Evolutionary conservation across 768 basidiomycete genomes (phyloP).

Genomic region (Lyophyllum atratum): DNA sequence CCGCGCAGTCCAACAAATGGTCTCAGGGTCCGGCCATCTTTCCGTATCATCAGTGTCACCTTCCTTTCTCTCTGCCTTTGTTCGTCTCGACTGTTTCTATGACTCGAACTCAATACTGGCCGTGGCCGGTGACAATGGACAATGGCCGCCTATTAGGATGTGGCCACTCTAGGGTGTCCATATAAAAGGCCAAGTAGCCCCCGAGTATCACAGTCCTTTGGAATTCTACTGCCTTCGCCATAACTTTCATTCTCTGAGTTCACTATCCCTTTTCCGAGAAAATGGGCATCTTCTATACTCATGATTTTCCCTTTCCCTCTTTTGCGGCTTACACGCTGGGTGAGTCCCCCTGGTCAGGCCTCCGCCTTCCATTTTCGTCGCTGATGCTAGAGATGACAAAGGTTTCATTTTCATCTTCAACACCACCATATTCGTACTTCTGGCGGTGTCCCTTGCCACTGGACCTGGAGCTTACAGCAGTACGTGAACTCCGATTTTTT

Average conservation of each 20-base stretch:
- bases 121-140: neutral
- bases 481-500: neutral
- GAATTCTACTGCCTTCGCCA: neutral
- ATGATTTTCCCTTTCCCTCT: slow-evolving; percentile 13
- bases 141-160: neutral
- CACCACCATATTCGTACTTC: slow-evolving; percentile 7
- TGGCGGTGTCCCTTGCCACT: slow-evolving; percentile 11
- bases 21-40: too few relatives aligned
- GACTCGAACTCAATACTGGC: too few relatives aligned
- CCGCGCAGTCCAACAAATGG: too few relatives aligned
- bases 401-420: slow-evolving; percentile 10
- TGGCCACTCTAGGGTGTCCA: neutral
- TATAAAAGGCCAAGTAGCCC: neutral
- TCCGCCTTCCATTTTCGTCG: too few relatives aligned
- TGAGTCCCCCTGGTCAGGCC: neutral
- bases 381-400: neutral
- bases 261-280: neutral
- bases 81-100: too few relatives aligned
- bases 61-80: too few relatives aligned
- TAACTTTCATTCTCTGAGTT: neutral
- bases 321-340: slow-evolving; percentile 11
- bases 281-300: slow-evolving; percentile 9
- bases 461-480: slow-evolving; percentile 14
- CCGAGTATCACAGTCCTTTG: neutral
- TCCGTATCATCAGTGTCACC: too few relatives aligned